phyloP scores from a whole-genome alignment of 2,329 filamentous ascomycete genomes.

The Paraphoma sp. region DNA sequence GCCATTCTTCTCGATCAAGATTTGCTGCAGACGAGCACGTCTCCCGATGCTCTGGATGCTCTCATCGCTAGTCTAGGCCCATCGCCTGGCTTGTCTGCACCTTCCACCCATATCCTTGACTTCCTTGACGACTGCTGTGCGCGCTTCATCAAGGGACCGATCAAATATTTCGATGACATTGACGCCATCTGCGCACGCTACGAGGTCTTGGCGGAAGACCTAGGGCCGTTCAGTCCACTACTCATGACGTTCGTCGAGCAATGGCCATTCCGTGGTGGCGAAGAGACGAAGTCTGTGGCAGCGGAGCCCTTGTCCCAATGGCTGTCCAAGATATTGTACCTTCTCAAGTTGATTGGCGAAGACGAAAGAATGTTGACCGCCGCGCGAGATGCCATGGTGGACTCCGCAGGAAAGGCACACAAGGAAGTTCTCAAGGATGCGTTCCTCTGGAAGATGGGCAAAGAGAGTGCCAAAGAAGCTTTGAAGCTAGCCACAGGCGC shows the following conservation, averaged over 20 bases:
- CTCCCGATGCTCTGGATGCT: slow-evolving; percentile 49
- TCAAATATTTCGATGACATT: slow-evolving; percentile 81
- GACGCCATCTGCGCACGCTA: slow-evolving; percentile 54
- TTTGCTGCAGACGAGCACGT: slow-evolving; percentile 62
- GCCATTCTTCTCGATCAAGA: slow-evolving; percentile 70
- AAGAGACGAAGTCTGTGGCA: slow-evolving; percentile 28
- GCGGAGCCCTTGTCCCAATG: slow-evolving; percentile 43
- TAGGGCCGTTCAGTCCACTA: slow-evolving; percentile 65
- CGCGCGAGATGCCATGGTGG: slow-evolving; percentile 37
- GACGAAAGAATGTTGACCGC: slow-evolving; percentile 33
- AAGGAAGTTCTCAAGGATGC: slow-evolving; percentile 42
- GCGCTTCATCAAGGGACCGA: slow-evolving; percentile 75
- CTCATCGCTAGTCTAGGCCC: slow-evolving; percentile 58
- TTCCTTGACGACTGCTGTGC: slow-evolving; percentile 86
- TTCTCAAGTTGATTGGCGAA: slow-evolving; percentile 46
- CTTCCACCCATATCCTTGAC: slow-evolving; percentile 59
- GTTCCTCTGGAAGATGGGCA: slow-evolving; percentile 47
- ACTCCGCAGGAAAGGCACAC: slow-evolving; percentile 34
- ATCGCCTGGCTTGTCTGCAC: slow-evolving; percentile 37
- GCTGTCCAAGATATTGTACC: slow-evolving; percentile 43
- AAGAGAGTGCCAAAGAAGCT: slow-evolving; percentile 44
- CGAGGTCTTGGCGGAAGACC: slow-evolving; percentile 21
- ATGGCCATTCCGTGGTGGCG: slow-evolving; percentile 65
- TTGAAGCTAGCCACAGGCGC: slow-evolving; percentile 42
- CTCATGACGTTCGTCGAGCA: slow-evolving; percentile 78